Evolutionary conservation across 192 early-diverging fungal genomes (phyloP).

Genomic region (Umbelopsis vinacea): DNA sequence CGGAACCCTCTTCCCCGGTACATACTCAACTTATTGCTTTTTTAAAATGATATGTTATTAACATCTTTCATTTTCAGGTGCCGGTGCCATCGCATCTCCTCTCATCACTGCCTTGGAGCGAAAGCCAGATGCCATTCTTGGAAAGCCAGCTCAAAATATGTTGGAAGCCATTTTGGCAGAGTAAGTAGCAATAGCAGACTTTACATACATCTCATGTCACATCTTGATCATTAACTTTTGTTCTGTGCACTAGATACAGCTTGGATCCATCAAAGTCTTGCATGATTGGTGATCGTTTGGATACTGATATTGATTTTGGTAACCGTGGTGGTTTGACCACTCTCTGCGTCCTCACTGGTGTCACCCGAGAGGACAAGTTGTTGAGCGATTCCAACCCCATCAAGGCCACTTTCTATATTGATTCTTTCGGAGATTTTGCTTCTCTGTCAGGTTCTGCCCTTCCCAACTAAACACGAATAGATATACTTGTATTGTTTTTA

Average conservation of each 20-base stretch:
- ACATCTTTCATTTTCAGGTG: conserved; percentile 47
- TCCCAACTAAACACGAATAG: too few relatives aligned
- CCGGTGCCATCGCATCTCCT: conserved; percentile 80
- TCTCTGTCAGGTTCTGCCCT: background rate
- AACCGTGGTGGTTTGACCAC: conserved; percentile 83
- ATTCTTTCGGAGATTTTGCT: conserved; percentile 50
- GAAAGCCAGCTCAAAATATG: conserved; percentile 95
- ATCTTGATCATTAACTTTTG: background rate
- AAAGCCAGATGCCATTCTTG: conserved; percentile 81
- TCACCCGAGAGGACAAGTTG: conserved; percentile 45
- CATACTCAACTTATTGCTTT: background rate
- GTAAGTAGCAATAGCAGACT: conserved; percentile 41
- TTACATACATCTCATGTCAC: background rate
- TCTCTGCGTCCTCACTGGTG: conserved; percentile 90
- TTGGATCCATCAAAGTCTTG: conserved; percentile 82
- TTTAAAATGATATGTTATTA: conserved; percentile 6
- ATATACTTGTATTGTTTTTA: too few relatives aligned
- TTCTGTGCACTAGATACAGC: conserved; percentile 49
- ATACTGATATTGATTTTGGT: conserved; percentile 97
- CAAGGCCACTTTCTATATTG: conserved; percentile 51
- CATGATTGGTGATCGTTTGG: conserved; percentile 97
- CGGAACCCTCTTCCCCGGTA: conserved; percentile 75
- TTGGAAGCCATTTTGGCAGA: conserved; percentile 88
- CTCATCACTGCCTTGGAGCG: conserved; percentile 77
- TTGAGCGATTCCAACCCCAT: conserved; percentile 38